Evolutionary conservation across 306 rosid genomes (phyloP), one percentile per base, ranked within the genome.

Genomic region (Rosa rugosa): DNA sequence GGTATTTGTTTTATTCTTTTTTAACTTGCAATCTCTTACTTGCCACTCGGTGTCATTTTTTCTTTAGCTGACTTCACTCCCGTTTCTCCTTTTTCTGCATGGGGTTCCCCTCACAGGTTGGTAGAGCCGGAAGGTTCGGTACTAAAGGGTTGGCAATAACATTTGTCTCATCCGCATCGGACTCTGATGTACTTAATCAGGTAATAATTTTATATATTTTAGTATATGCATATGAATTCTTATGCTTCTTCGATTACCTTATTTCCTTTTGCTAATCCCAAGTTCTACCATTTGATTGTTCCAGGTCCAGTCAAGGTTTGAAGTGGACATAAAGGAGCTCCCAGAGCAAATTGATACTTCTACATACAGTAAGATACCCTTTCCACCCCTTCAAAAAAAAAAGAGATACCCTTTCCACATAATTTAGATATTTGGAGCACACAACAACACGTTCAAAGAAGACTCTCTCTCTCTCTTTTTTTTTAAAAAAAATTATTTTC

Each of bases 71-170:
- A 49, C 14, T 22, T 17, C 38, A 14, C 44, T 50, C 18, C 1
- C 0, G 20, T 9, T 18, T 46, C 13, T 16, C 34, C 23, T 70
- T n/a, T 11, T 40, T 40, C 27, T 79, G 76, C 36, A 31, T 31
- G 36, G 36, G 36, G 36, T 31, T 31, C 3, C 34, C 34, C 6
- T 62, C 25, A 59, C 83, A 96, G 99, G 99, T 96, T 68, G 99
- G 99, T 11, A 90, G 98, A 82, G 99, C 99, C 77, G 99, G 99
- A 65, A 84, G 99, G 80, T 96, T 96, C 69, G 99, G 99, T 41
- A 96, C 99, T 79, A 96, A 96, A 78, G 99, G 99, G 69, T 97
- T 96, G 81, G 99, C 99, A 25, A 96, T 96, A 75, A 96, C 99
- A 64, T 96, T 96, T 75, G 98, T 96, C 68, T 91, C 99, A 25